Evolutionary conservation across 1,139 yeast genomes (phyloP).

Genomic region (Scheffersomyces parashehatae): DNA sequence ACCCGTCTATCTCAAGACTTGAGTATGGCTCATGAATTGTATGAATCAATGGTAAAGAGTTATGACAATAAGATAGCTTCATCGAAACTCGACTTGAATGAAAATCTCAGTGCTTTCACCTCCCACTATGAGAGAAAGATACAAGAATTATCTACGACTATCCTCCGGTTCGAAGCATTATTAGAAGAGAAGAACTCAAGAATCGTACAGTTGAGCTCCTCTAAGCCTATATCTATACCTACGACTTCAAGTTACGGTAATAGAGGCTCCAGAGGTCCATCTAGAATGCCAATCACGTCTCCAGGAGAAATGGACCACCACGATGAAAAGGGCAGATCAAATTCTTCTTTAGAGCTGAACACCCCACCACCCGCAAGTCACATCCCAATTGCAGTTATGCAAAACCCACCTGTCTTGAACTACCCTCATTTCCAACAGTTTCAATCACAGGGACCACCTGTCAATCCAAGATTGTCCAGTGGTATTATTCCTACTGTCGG

Average conservation of each 20-base stretch:
- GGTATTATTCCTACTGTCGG: slow-evolving; percentile 6
- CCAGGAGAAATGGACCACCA: slow-evolving; percentile 1
- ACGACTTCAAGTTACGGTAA: slow-evolving; percentile 5
- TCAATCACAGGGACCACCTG: background rate
- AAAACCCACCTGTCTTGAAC: background rate
- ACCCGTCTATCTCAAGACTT: slow-evolving; percentile 17
- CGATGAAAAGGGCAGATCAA: slow-evolving; percentile 9
- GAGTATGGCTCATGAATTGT: slow-evolving; percentile 13
- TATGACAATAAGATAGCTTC: slow-evolving; percentile 25
- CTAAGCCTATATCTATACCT: slow-evolving; percentile 48
- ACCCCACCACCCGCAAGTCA: slow-evolving; percentile 3
- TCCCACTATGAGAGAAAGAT: slow-evolving; percentile 21
- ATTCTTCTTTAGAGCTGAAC: slow-evolving; percentile 11
- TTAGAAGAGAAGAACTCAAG: slow-evolving; percentile 40
- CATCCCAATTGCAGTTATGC: background rate
- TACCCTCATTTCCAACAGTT: slow-evolving; percentile 2
- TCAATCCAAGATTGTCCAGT: background rate
- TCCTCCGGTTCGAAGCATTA: slow-evolving; percentile 35
- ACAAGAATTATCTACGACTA: slow-evolving; percentile 30
- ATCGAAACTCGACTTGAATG: slow-evolving; percentile 25
- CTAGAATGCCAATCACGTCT: slow-evolving; percentile 4
- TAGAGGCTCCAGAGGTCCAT: slow-evolving; percentile 4
- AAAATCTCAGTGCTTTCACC: slow-evolving; percentile 10
- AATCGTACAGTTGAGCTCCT: slow-evolving; percentile 36
- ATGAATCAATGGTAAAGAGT: slow-evolving; percentile 17